phyloP scores from a whole-genome alignment of 2,329 filamentous ascomycete species.

The Periconia macrospinosa region DNA sequence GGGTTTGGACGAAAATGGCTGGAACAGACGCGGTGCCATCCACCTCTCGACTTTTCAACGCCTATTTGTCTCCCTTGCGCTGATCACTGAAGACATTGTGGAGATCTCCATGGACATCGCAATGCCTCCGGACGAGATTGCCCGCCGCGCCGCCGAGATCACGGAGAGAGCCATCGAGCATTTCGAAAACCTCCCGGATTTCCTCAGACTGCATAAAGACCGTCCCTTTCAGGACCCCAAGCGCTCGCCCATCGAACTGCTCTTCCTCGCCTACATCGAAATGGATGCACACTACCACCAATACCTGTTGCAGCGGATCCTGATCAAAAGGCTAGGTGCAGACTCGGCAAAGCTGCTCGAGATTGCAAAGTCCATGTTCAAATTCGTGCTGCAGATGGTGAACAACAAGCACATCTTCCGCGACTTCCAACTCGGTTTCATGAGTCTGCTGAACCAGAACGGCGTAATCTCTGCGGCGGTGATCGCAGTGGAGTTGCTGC shows the following conservation, averaged over 20 bases:
- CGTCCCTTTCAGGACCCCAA: conserved; percentile 17
- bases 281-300: conserved; percentile 11
- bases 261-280: conserved; percentile 41
- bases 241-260: conserved; percentile 43
- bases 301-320: conserved; percentile 57
- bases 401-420: conserved; percentile 44
- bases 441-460: conserved; percentile 42
- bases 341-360: conserved; percentile 41
- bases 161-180: conserved; percentile 17
- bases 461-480: conserved; percentile 48
- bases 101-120: conserved; percentile 55
- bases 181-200: conserved; percentile 29
- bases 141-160: conserved; percentile 40
- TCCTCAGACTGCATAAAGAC: conserved; percentile 25
- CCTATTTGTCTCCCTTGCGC: conserved; percentile 51
- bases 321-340: conserved; percentile 49
- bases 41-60: conserved; percentile 51
- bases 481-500: conserved; percentile 48
- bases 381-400: conserved; percentile 40
- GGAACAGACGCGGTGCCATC: conserved; percentile 53
- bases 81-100: conserved; percentile 61
- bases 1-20: conserved; percentile 54
- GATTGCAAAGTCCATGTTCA: conserved; percentile 43
- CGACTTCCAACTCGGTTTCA: conserved; percentile 48
- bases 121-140: conserved; percentile 37